Evolutionary conservation across 2,329 filamentous ascomycete genomes (phyloP).

Genomic region (Elsinoe australis): DNA sequence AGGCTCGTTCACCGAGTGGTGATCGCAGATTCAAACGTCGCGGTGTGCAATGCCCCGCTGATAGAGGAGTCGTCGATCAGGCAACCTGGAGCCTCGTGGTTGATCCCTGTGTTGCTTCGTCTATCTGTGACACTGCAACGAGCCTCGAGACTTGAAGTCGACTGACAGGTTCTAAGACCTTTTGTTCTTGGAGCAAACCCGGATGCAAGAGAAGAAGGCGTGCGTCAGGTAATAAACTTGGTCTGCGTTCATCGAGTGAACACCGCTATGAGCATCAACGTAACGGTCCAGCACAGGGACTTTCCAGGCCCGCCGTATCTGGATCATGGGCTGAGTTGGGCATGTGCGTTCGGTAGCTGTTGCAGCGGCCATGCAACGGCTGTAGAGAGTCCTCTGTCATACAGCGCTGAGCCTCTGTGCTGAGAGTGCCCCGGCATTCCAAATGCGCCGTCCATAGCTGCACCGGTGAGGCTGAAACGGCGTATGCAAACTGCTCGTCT

Average conservation of each 20-base stretch:
- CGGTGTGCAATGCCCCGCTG: slow-evolving; percentile 1
- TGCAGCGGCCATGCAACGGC: slow-evolving; percentile 10
- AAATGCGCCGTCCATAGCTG: slow-evolving; percentile 16
- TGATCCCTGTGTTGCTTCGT: background rate
- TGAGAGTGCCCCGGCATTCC: slow-evolving; percentile 7
- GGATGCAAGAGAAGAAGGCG: slow-evolving; percentile 1
- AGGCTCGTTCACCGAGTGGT: background rate
- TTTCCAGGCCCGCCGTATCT: slow-evolving; percentile 16
- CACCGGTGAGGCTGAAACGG: slow-evolving; percentile 15
- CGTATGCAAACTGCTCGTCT: slow-evolving; percentile 12
- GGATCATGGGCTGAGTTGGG: slow-evolving; percentile 16
- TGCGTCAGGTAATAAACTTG: slow-evolving; percentile 14
- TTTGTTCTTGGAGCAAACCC: slow-evolving; percentile 12
- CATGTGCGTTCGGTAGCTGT: slow-evolving; percentile 1
- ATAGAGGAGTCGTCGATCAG: slow-evolving; percentile 13
- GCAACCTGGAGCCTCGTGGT: slow-evolving; percentile 5
- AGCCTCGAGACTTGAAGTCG: background rate
- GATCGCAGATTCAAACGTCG: background rate
- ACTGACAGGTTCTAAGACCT: slow-evolving; percentile 9
- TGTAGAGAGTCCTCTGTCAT: background rate
- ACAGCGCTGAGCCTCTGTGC: background rate
- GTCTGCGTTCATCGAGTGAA: slow-evolving; percentile 1
- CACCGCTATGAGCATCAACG: slow-evolving; percentile 8
- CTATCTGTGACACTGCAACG: slow-evolving; percentile 1
- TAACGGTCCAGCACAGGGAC: slow-evolving; percentile 10